These are phyloP conservation scores for Crithidia sp. DNA, from an alignment of 208 protist species.

Conservation along the genomic window DNA sequence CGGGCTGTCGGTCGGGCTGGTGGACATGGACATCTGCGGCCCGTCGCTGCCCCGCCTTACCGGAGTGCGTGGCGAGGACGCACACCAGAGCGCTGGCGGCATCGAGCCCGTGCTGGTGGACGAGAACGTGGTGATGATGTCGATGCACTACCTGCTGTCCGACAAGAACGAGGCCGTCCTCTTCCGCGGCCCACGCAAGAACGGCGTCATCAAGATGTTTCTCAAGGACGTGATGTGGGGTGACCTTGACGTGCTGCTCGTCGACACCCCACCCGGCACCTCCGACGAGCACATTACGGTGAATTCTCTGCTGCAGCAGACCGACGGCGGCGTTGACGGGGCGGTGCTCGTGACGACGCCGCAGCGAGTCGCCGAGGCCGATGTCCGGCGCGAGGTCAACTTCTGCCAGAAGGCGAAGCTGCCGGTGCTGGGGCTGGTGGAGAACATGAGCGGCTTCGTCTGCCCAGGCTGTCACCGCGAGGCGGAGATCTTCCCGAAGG, in stretches of 20 bases:
- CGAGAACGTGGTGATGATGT: slow-evolving; percentile 94
- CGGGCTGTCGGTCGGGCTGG: slow-evolving; percentile 95
- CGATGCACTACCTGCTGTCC: slow-evolving; percentile 97
- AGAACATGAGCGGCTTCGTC: slow-evolving; percentile 99
- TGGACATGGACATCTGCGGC: slow-evolving; percentile 99
- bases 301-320: slow-evolving; percentile 91
- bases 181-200: slow-evolving; percentile 98
- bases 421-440: slow-evolving; percentile 98
- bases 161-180: slow-evolving; percentile 98
- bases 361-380: slow-evolving; percentile 97
- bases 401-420: slow-evolving; percentile 99
- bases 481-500: slow-evolving; percentile 93
- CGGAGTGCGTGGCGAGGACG: slow-evolving; percentile 88
- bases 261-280: slow-evolving; percentile 99
- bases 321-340: slow-evolving; percentile 79
- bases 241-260: slow-evolving; percentile 97
- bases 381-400: slow-evolving; percentile 98
- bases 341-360: slow-evolving; percentile 98
- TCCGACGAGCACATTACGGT: slow-evolving; percentile 99
- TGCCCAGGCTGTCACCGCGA: slow-evolving; percentile 94
- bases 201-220: slow-evolving; percentile 99
- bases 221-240: slow-evolving; percentile 98
- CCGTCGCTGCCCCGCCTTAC: slow-evolving; percentile 93
- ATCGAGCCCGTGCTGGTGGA: slow-evolving; percentile 96
- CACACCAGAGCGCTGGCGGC: slow-evolving; percentile 91